These are phyloP conservation scores for Leishmania turanica DNA, from an alignment of 208 protist genomes.

Conservation along the genomic window DNA sequence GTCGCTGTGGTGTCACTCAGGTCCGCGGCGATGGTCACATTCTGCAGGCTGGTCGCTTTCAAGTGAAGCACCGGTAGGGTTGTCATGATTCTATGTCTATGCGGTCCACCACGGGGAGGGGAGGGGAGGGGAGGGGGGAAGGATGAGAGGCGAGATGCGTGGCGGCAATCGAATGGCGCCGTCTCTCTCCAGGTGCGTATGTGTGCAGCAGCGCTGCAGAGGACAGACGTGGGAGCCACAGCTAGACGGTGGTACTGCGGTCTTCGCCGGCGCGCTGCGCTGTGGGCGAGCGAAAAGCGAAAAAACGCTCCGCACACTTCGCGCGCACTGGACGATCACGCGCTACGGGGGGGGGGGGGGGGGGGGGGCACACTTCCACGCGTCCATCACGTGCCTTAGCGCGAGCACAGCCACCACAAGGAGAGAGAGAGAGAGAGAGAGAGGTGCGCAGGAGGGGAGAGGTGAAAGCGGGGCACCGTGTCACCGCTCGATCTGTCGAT, in stretches of 20 bases:
- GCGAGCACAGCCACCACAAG: neutral
- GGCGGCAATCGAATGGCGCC: neutral
- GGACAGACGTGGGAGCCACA: neutral
- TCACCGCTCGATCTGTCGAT: neutral
- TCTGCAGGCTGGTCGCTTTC: constrained; percentile 41
- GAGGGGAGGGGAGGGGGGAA: neutral
- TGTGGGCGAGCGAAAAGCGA: too few relatives aligned
- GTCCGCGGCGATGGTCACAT: constrained; percentile 48
- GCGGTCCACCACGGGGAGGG: neutral
- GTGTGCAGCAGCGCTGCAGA: neutral
- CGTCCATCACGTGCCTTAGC: neutral
- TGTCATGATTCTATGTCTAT: constrained; percentile 22
- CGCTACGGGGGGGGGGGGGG: too few relatives aligned
- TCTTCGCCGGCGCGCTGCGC: neutral
- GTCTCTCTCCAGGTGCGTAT: neutral
- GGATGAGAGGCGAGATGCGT: neutral
- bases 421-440: constrained; percentile 3
- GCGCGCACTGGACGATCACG: neutral
- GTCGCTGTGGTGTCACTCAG: constrained; percentile 54
- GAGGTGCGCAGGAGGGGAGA: neutral
- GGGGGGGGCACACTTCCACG: neutral
- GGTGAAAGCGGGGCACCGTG: neutral
- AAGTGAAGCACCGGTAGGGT: constrained; percentile 77
- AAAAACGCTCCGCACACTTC: neutral
- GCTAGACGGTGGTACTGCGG: neutral